Percentiles rank a stretch among this genome's conserved stretches.
These are phyloP conservation scores for Microdochium nivale DNA, from an alignment of 2,329 filamentous ascomycete species.

Conservation along the genomic window DNA sequence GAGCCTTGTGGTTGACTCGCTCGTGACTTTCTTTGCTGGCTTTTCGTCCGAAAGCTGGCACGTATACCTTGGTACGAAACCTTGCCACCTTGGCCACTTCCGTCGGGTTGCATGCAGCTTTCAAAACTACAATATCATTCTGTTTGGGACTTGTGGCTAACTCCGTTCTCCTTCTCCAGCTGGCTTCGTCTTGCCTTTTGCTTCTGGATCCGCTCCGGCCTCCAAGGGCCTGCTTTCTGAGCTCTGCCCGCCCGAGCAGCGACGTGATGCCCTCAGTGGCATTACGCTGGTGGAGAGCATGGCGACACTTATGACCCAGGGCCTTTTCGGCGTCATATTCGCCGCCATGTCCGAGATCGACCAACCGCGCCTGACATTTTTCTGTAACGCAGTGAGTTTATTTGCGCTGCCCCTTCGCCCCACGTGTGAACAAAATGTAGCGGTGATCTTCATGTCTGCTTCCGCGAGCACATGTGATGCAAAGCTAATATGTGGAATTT, in stretches of 20 bases:
- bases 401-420: too few species aligned
- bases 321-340: constrained; percentile 60
- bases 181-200: constrained; percentile 56
- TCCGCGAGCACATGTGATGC: not conserved
- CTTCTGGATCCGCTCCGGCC: constrained; percentile 59
- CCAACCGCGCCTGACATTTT: constrained; percentile 54
- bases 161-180: constrained; percentile 24
- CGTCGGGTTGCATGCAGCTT: not conserved
- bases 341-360: constrained; percentile 52
- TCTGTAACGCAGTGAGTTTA: constrained; percentile 51
- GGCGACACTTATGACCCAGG: constrained; percentile 53
- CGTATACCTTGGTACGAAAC: constrained; percentile 47
- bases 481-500: constrained; percentile 4
- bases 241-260: constrained; percentile 54
- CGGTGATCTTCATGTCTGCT: too few species aligned
- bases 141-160: not conserved
- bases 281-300: constrained; percentile 65
- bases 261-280: constrained; percentile 58
- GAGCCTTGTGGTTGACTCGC: constrained; percentile 56
- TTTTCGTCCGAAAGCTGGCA: constrained; percentile 59
- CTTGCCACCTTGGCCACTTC: not conserved
- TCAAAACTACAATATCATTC: not conserved
- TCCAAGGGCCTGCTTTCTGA: constrained; percentile 67
- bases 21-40: constrained; percentile 53
- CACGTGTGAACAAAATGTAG: too few species aligned